A percentile compares a stretch with the other conserved stretches of the same genome.
Conservation (phyloP, 352 stramenopile species). For the Phytophthora kernoviae region DNA sequence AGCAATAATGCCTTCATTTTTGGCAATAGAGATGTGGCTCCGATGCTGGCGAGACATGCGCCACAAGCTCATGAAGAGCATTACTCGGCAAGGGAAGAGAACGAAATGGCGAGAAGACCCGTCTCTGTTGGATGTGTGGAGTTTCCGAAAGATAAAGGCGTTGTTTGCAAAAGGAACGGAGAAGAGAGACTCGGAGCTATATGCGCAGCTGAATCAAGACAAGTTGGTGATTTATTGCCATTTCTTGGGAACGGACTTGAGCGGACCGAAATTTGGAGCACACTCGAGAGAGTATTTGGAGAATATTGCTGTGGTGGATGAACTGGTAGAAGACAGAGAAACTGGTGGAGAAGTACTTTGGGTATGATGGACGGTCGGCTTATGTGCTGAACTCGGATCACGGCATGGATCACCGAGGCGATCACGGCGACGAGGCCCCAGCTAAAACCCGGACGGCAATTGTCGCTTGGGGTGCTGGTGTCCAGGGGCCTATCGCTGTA, state of each 20-base stretch:
- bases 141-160: slow-evolving; percentile 54
- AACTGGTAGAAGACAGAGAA: slow-evolving; percentile 66
- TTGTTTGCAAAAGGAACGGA: slow-evolving; percentile 46
- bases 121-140: slow-evolving; percentile 76
- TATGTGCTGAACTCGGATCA: slow-evolving; percentile 85
- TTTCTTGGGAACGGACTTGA: slow-evolving; percentile 82
- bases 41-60: slow-evolving; percentile 76
- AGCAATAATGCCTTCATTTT: slow-evolving; percentile 71
- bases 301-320: slow-evolving; percentile 84
- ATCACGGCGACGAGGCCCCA: slow-evolving; percentile 75
- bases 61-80: slow-evolving; percentile 63
- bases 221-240: slow-evolving; percentile 82
- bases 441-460: slow-evolving; percentile 80
- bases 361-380: slow-evolving; percentile 62
- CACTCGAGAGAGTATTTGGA: slow-evolving; percentile 71
- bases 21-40: slow-evolving; percentile 81
- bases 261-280: slow-evolving; percentile 75
- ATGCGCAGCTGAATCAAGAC: slow-evolving; percentile 47
- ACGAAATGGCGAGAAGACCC: slow-evolving; percentile 76
- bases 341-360: slow-evolving; percentile 71
- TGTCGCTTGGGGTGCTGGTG: slow-evolving; percentile 76
- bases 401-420: slow-evolving; percentile 82
- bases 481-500: slow-evolving; percentile 34
- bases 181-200: slow-evolving; percentile 32
- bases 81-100: slow-evolving; percentile 70